These are phyloP conservation scores for Helianthus annuus DNA, from an alignment of 129 eudicot species.

Conservation along the genomic window HanXRQr2.0-SUNRISE NC_035447.2:28890373-28890872, in stretches of 20 bases:
- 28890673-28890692: neutral
- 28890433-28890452: constrained; percentile 12
- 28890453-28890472: constrained; percentile 8
- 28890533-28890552: neutral
- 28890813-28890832: constrained; percentile 24
- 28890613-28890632: constrained; percentile 34
- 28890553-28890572: constrained; percentile 36
- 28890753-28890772: constrained; percentile 72
- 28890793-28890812: constrained; percentile 23
- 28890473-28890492: neutral
- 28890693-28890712: constrained; percentile 4
- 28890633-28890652: constrained; percentile 2
- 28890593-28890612: constrained; percentile 35
- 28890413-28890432: constrained; percentile 33
- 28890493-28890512: neutral
- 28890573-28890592: constrained; percentile 29
- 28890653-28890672: neutral
- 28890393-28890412: constrained; percentile 25
- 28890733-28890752: constrained; percentile 54
- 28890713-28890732: constrained; percentile 61
- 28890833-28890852: neutral
- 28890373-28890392: constrained; percentile 26
- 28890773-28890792: constrained; percentile 56
- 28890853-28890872: neutral
- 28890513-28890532: neutral